These are phyloP conservation scores for Kregervanrija pseudodelftensis DNA, from an alignment of 805 yeast species.

Conservation along the genomic window DNA sequence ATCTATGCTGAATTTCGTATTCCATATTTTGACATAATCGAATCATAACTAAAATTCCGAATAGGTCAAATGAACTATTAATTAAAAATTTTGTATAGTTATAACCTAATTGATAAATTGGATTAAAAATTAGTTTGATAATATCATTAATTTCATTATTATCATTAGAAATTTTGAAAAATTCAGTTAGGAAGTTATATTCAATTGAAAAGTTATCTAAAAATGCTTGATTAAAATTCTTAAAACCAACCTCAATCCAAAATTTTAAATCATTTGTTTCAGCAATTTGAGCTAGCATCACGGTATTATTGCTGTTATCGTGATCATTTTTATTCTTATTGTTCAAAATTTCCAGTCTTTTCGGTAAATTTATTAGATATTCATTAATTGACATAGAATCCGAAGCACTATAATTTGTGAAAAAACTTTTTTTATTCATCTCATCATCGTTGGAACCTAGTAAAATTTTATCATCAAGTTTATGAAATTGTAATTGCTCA, in stretches of 20 bases:
- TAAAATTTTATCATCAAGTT: slow-evolving; percentile 40
- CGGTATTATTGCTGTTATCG: slow-evolving; percentile 39
- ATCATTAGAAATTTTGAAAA: slow-evolving; percentile 48
- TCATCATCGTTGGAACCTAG: slow-evolving; percentile 21
- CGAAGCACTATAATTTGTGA: background rate
- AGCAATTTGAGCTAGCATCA: slow-evolving; percentile 77
- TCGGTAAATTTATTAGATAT: slow-evolving; percentile 48
- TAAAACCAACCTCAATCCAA: slow-evolving; percentile 67
- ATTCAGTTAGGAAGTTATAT: slow-evolving; percentile 63
- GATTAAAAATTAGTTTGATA: slow-evolving; percentile 44
- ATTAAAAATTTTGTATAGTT: slow-evolving; percentile 37
- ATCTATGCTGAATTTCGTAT: slow-evolving; percentile 58
- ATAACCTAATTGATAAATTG: slow-evolving; percentile 44
- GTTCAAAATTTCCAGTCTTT: slow-evolving; percentile 49
- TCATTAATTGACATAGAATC: slow-evolving; percentile 35
- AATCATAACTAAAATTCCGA: slow-evolving; percentile 71
- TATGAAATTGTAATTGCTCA: slow-evolving; percentile 50
- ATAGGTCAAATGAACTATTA: slow-evolving; percentile 53
- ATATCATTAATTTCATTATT: slow-evolving; percentile 35
- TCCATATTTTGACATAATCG: slow-evolving; percentile 61
- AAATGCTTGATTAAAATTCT: slow-evolving; percentile 65
- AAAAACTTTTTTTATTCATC: background rate
- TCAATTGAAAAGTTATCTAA: slow-evolving; percentile 75
- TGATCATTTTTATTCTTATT: slow-evolving; percentile 27
- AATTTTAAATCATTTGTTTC: slow-evolving; percentile 58